Conservation (phyloP, 331 rosid species). For the Saraca asoca region DNA sequence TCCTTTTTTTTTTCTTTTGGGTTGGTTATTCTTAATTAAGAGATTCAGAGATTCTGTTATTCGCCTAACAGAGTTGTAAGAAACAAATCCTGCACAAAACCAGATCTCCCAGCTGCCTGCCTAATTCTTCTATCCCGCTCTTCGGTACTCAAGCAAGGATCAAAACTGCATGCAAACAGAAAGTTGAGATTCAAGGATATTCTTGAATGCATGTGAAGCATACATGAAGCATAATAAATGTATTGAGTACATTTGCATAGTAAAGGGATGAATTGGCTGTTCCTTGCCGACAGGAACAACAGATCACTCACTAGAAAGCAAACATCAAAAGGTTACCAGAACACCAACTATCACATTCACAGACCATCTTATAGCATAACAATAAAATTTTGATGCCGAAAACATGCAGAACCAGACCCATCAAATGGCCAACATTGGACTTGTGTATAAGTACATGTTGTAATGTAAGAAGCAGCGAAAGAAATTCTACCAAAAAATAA, state of each 20-base stretch:
- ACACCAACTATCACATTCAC: not conserved
- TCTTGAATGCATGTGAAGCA: not conserved
- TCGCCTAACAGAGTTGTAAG: conserved; percentile 63
- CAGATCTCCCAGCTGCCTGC: conserved; percentile 85
- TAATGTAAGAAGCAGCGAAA: not conserved
- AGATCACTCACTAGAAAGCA: not conserved
- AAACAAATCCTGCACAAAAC: conserved; percentile 87
- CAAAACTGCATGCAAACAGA: conserved; percentile 59
- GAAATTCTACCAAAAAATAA: no score
- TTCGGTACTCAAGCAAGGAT: conserved; percentile 78
- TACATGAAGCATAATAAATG: not conserved
- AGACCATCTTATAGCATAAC: not conserved
- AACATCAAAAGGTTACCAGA: not conserved
- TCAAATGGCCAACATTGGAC: not conserved
- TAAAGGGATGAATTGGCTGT: not conserved
- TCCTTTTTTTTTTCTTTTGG: conserved; percentile 28
- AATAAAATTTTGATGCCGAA: not conserved
- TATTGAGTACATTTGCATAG: not conserved
- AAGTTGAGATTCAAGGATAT: conserved; percentile 20
- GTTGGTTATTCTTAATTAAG: not conserved
- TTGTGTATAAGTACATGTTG: not conserved
- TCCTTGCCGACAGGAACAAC: not conserved
- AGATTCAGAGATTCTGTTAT: conserved; percentile 42
- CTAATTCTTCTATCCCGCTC: conserved; percentile 78
- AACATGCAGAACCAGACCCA: not conserved